Percentiles rank a stretch among this genome's conserved stretches.
Conservation (phyloP, 192 early-diverging fungal species). For the Glomus cerebriforme region DNA sequence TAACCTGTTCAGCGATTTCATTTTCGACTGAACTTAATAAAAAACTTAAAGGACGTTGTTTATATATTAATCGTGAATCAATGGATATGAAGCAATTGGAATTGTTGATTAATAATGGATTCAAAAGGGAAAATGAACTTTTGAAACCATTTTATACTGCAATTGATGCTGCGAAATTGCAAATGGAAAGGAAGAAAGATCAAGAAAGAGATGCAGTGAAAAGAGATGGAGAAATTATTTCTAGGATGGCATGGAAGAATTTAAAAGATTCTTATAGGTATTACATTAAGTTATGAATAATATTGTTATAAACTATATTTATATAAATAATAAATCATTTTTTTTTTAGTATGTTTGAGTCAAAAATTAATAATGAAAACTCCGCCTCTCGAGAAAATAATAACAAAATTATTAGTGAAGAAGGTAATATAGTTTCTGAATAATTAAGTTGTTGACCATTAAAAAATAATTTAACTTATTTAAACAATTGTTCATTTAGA, state of each 20-base stretch:
- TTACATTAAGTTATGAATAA: no score
- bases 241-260: neutral
- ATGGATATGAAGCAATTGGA: conserved; percentile 7
- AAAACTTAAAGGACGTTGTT: neutral
- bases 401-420: neutral
- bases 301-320: neutral
- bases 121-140: neutral
- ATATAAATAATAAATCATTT: neutral
- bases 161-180: neutral
- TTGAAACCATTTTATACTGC: neutral
- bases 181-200: neutral
- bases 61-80: neutral
- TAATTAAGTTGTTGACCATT: neutral
- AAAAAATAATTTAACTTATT: neutral
- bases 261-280: conserved; percentile 22
- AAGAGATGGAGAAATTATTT: neutral
- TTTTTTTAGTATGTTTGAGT: neutral
- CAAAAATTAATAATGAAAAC: neutral
- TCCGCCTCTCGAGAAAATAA: neutral
- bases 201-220: neutral
- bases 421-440: neutral
- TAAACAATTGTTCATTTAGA: neutral
- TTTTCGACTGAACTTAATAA: neutral
- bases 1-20: neutral
- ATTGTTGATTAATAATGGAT: neutral